These are phyloP conservation scores for Fraxinus platypoda DNA, from an alignment of 305 asterid species.

Conservation along the genomic window DNA sequence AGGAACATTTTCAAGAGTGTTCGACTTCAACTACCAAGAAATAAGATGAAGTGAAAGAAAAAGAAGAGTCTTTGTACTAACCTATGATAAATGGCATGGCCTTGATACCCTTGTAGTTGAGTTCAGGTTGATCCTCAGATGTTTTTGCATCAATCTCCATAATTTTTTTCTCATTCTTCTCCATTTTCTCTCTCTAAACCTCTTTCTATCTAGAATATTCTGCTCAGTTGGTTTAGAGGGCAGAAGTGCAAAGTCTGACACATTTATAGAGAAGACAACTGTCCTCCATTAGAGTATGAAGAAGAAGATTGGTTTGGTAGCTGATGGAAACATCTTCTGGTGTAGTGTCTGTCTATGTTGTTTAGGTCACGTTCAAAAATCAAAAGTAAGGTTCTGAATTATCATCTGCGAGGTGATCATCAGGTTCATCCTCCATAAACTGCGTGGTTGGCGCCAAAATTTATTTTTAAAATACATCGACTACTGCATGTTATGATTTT, in stretches of 20 bases:
- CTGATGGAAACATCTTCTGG: not conserved
- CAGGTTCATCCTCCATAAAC: not conserved
- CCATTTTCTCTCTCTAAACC: not conserved
- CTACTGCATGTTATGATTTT: not conserved
- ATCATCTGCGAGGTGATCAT: not conserved
- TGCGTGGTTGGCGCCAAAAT: not conserved
- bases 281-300: not conserved
- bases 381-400: not conserved
- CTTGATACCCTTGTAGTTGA: conserved; percentile 33
- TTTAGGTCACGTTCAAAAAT: not conserved
- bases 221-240: not conserved
- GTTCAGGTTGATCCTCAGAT: not conserved
- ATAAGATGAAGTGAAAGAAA: not conserved
- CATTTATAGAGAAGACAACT: not conserved
- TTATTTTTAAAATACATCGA: not conserved
- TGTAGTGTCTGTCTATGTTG: not conserved
- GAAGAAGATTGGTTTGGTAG: not conserved
- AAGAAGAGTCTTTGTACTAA: not conserved
- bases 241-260: not conserved
- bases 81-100: conserved; percentile 45
- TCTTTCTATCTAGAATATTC: not conserved
- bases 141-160: conserved; percentile 14
- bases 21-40: not conserved
- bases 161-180: not conserved
- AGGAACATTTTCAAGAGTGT: not conserved